Percentiles rank a stretch among this genome's conserved stretches.
Conservation (phyloP, 1,139 yeast species). For the Taiozyma sp. region DNA sequence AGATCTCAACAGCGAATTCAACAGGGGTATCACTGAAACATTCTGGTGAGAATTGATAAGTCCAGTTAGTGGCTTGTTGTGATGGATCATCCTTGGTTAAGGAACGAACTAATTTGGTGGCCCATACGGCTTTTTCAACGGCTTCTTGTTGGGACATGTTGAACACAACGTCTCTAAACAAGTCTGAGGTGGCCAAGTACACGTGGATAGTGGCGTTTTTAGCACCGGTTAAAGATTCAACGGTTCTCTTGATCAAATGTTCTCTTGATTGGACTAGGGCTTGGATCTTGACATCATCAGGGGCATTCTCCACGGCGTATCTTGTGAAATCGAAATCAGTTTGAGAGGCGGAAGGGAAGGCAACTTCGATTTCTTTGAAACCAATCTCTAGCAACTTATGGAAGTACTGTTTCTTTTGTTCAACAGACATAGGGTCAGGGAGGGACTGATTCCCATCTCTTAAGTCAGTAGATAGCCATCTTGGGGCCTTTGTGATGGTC, state of each 20-base stretch:
- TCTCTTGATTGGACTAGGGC: slow-evolving; percentile 91
- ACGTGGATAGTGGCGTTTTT: slow-evolving; percentile 86
- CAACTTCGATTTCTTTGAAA: slow-evolving; percentile 94
- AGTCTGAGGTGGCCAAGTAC: slow-evolving; percentile 86
- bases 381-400: slow-evolving; percentile 83
- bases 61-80: slow-evolving; percentile 73
- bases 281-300: slow-evolving; percentile 89
- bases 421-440: slow-evolving; percentile 94
- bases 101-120: slow-evolving; percentile 71
- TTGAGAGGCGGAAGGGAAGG: slow-evolving; percentile 95
- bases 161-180: slow-evolving; percentile 88
- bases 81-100: slow-evolving; percentile 86
- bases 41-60: slow-evolving; percentile 92
- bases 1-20: slow-evolving; percentile 76
- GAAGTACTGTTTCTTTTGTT: slow-evolving; percentile 85
- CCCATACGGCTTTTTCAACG: slow-evolving; percentile 71
- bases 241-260: slow-evolving; percentile 81
- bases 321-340: slow-evolving; percentile 95
- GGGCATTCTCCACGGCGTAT: slow-evolving; percentile 87
- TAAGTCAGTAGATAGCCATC: slow-evolving; percentile 95
- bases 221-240: slow-evolving; percentile 86
- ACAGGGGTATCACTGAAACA: slow-evolving; percentile 86
- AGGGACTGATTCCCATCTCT: slow-evolving; percentile 97
- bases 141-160: slow-evolving; percentile 80
- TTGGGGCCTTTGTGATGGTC: slow-evolving; percentile 72